phyloP scores from a whole-genome alignment of 2,329 filamentous ascomycete species.

The Fusarium gaditjirri region DNA sequence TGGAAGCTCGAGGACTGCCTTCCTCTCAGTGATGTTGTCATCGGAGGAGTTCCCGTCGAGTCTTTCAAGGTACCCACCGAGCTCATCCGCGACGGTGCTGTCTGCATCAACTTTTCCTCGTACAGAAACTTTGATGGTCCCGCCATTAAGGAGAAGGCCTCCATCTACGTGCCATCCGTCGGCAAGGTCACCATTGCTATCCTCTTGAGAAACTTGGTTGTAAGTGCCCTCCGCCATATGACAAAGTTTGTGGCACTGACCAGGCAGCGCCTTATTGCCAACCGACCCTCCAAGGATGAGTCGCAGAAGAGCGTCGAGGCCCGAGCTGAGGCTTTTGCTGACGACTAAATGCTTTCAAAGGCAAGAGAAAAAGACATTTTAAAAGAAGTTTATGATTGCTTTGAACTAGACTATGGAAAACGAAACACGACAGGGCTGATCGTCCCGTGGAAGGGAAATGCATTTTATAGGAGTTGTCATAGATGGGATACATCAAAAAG shows the following conservation, averaged over 20 bases:
- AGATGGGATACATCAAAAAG: constrained; percentile 35
- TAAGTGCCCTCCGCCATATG: constrained; percentile 57
- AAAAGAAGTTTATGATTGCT: constrained; percentile 12
- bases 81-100: constrained; percentile 85
- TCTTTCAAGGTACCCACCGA: constrained; percentile 89
- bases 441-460: constrained; percentile 21
- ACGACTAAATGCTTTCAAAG: constrained; percentile 46
- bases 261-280: constrained; percentile 62
- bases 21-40: constrained; percentile 91
- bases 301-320: constrained; percentile 51
- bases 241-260: constrained; percentile 39
- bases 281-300: constrained; percentile 55
- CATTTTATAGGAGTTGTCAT: constrained; percentile 36
- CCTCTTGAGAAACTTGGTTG: constrained; percentile 86
- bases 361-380: background rate
- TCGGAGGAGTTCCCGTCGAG: constrained; percentile 89
- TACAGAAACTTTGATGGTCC: constrained; percentile 90
- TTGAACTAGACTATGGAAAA: constrained; percentile 30
- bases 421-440: constrained; percentile 11
- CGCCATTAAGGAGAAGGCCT: constrained; percentile 92
- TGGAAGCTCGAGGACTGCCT: constrained; percentile 84
- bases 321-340: constrained; percentile 55
- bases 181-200: constrained; percentile 98
- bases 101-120: constrained; percentile 99
- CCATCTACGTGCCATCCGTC: constrained; percentile 96